A percentile compares a stretch with the other conserved stretches of the same genome.
Evolutionary conservation across 371 early-diverging fungal species (phyloP).

Genomic region (Saksenaea oblongispora): DNA sequence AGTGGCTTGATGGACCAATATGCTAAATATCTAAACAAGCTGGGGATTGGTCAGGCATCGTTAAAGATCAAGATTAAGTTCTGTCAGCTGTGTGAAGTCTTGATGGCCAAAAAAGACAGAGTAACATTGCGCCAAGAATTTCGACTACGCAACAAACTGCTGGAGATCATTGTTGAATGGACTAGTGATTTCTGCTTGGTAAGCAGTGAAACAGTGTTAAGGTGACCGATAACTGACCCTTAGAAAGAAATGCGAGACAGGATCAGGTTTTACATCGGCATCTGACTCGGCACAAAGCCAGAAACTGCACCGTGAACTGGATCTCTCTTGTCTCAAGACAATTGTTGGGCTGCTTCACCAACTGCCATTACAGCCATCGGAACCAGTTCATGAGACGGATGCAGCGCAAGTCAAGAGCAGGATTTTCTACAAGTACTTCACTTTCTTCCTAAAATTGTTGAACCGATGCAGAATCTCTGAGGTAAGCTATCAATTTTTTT

Average conservation of each 20-base stretch:
- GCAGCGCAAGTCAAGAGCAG: constrained; percentile 72
- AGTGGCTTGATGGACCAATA: constrained; percentile 72
- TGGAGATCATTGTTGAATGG: constrained; percentile 83
- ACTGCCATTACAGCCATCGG: constrained; percentile 80
- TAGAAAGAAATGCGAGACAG: constrained; percentile 26
- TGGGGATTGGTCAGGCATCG: constrained; percentile 55
- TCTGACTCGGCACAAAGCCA: constrained; percentile 41
- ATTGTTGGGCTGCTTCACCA: constrained; percentile 75
- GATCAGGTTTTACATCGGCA: constrained; percentile 20
- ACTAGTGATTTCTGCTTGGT: constrained; percentile 66
- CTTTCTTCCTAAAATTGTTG: constrained; percentile 86
- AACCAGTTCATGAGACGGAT: constrained; percentile 64
- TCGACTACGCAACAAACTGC: constrained; percentile 74
- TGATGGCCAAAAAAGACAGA: constrained; percentile 74
- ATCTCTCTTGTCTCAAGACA: constrained; percentile 78
- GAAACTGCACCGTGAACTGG: constrained; percentile 75
- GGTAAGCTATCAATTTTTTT: constrained; percentile 15
- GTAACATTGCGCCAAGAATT: constrained; percentile 82
- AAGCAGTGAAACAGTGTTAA: neutral
- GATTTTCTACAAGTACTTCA: constrained; percentile 86
- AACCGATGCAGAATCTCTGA: constrained; percentile 79
- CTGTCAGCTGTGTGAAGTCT: constrained; percentile 78
- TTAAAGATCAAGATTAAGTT: constrained; percentile 77
- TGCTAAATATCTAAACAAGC: constrained; percentile 75
- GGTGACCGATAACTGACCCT: neutral